Evolutionary conservation across 1,284 basidiomycete genomes (phyloP), one percentile per base, ranked within the genome.

Genomic region (Moesziomyces sp.): DNA sequence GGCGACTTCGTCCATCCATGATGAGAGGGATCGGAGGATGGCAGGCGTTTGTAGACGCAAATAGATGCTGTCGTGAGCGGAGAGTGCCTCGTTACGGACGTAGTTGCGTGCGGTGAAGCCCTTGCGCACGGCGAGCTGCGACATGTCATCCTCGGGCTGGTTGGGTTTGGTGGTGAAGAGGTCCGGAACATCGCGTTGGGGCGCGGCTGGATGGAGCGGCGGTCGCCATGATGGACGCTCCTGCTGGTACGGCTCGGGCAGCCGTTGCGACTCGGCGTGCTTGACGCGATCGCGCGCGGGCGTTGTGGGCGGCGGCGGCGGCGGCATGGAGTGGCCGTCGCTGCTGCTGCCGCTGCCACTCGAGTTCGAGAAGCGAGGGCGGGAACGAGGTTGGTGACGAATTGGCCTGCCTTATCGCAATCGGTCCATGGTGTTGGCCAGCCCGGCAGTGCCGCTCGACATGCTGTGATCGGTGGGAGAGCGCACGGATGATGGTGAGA

Each of bases 81-180:
- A 88, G 69, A 88, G 88, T 35, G 85, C 85, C 75, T 89, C 88
- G 30, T 86, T 87, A 16, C 43, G 58, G 42, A 76, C 73, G 19
- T 58, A 49, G 61, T 70, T 35, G 28, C 86, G 86, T 24, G 90
- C 86, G 8, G 86, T 81, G 69, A 92, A 92, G 0, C 96, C 96
- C 81, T 89, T 88, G 86, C 92, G 92, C 62, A 97, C 89, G 76
- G 91, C 91, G 0, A 84, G 80, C 62, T 92, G 90, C 0, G 92
- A 91, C 58, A 97, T 86, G 5, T 90, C 85, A 80, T 97, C 94
- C 84, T 97, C 95, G 28, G 92, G 90, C 84, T 95, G 92, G 8
- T 89, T 89, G 18, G 92, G 89, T 55, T 89, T 87, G 4, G 93
- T 92, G 43, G 94, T 93, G 82, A 92, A 90, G 82, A 94, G 94